These are phyloP conservation scores for Ophiobolus disseminans DNA, from an alignment of 2,329 filamentous ascomycete genomes.

Conservation along the genomic window DNA sequence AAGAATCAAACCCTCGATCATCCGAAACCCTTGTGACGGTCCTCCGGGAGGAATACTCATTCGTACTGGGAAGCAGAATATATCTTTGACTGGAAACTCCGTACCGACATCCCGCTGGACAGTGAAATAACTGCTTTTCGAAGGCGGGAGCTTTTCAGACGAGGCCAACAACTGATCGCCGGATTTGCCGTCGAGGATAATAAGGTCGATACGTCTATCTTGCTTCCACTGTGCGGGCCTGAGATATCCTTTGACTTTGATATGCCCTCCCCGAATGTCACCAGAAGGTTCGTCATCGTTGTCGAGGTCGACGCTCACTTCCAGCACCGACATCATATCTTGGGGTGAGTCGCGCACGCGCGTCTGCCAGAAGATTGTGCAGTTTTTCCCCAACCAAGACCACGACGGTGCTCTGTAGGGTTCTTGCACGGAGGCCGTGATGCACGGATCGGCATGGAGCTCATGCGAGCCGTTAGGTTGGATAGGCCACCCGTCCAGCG, in stretches of 20 bases:
- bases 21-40: neutral
- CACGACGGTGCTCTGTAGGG: conserved; percentile 6
- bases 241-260: neutral
- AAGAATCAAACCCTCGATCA: conserved; percentile 3
- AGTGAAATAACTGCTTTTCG: neutral
- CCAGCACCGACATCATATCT: neutral
- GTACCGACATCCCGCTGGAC: neutral
- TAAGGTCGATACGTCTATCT: neutral
- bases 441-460: neutral
- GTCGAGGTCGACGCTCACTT: neutral
- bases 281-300: neutral
- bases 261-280: neutral
- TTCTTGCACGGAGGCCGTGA: conserved; percentile 2
- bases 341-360: neutral
- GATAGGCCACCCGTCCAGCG: conserved; percentile 2
- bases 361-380: conserved; percentile 1
- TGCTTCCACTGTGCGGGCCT: neutral
- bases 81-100: neutral
- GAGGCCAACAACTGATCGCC: neutral
- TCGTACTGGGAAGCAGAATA: conserved; percentile 2
- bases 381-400: conserved; percentile 7
- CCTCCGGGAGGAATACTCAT: neutral
- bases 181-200: conserved; percentile 3
- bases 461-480: conserved; percentile 5
- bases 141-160: neutral